Evolutionary conservation across 768 basidiomycete species (phyloP), one percentile per base, ranked within the genome.

Genomic region (Tephrocybe sp.): DNA sequence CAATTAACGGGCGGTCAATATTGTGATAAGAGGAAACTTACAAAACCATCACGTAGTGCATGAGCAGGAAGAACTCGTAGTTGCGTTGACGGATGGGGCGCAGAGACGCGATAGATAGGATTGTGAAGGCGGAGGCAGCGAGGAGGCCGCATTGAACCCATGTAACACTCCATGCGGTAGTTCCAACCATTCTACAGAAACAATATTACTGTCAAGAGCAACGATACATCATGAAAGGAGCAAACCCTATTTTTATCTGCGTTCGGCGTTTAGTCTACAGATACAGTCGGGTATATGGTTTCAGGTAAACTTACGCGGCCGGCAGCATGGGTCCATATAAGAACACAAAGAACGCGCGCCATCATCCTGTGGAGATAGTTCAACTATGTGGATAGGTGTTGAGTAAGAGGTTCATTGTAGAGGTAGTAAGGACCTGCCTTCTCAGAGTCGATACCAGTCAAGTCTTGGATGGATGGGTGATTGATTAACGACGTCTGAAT

Each of bases 21-120:
- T n/a, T n/a, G n/a, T n/a, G n/a, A n/a, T n/a, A n/a, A n/a, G n/a
- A n/a, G n/a, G 47, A 2, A 22, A 59, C 69, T 29, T 49, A 72
- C 72, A 69, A 57, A 31, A 60, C 72, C 57, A 72, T 53, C 3
- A 73, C 7, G 45, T 78, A 71, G 58, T 85, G 83, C 0, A 64
- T 33, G 22, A 74, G 58, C 27, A 79, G 65, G 66, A 85, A 86
- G 3, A 75, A 3, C 56, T 84, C 82, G 46, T 82, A 84, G 1
- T 56, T 61, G 4, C 58, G 64, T 2, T 67, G 59, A 8, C 82
- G 74, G 18, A 84, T 55, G 1, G 71, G 73, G 10, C 78, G 74
- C 9, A 83, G 47, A 4, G 80, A 76, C n/a, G 79, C 49, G 13
- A 82, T 34, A 18, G 60, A 63, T 3, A 82, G 50, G n/a, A 80